phyloP scores from a whole-genome alignment of 2,329 filamentous ascomycete genomes.

The Orbilia ellipsospora region DNA sequence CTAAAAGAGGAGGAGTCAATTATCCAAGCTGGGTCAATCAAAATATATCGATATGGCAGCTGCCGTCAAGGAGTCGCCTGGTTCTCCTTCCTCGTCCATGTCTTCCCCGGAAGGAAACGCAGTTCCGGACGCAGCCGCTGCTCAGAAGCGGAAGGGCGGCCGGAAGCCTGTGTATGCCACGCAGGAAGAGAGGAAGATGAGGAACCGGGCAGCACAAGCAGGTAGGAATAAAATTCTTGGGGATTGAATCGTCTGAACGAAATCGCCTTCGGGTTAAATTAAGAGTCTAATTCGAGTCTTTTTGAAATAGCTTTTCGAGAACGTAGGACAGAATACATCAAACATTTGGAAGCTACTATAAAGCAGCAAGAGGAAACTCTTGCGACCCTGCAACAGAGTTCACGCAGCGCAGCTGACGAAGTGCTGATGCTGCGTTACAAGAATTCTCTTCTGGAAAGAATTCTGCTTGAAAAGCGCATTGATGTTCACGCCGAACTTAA shows the following conservation, averaged over 20 bases:
- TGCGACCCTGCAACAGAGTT: constrained; percentile 90
- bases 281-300: background rate
- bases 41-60: constrained; percentile 56
- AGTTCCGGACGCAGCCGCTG: constrained; percentile 54
- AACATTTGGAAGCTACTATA: constrained; percentile 97
- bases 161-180: constrained; percentile 99
- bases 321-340: constrained; percentile 97
- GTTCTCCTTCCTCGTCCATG: constrained; percentile 58
- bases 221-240: constrained; percentile 61
- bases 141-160: constrained; percentile 93
- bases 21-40: constrained; percentile 2
- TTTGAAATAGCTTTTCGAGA: constrained; percentile 77
- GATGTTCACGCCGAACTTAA: constrained; percentile 96
- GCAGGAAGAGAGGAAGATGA: constrained; percentile 96
- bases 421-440: constrained; percentile 98
- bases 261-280: background rate
- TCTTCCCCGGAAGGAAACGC: constrained; percentile 59
- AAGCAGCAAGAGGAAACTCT: constrained; percentile 95
- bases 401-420: constrained; percentile 93
- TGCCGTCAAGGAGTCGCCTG: constrained; percentile 59
- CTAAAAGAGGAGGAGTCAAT: constrained; percentile 48
- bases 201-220: constrained; percentile 95
- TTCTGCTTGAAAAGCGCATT: constrained; percentile 96
- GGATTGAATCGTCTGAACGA: background rate
- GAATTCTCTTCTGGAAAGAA: constrained; percentile 94